Base-by-base conservation (phyloP, 495 filamentous ascomycete genomes). In the Hypoxylon fragiforme region DNA sequence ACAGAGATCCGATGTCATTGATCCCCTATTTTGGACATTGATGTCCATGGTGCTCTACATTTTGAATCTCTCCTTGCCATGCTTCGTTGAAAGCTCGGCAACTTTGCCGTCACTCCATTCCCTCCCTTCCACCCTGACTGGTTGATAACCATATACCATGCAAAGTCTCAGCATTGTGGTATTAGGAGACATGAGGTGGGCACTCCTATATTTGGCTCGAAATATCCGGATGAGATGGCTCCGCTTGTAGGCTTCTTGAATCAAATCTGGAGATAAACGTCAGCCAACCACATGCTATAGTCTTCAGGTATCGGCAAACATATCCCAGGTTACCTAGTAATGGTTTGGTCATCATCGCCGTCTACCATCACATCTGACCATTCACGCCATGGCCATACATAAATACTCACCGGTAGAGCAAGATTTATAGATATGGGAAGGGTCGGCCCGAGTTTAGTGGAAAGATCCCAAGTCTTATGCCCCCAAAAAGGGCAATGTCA, bases 371-470 rank as follows among this genome's bases (percentile, higher is more conserved):
- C 28, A 30, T 15, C 28, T 39, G 8, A 26, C 32, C 38, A 12
- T 9, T 32, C 16, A 6, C 32, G 8, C 20, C 40, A 21, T 31
- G 22, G 24, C 34, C 26, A 30, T 19, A 20, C 16, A 44, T 22
- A 36, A 44, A 37, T 38, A 36, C 34, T 28, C 19, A 30, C 34
- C 24, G 44, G 24, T 26, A 44, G 7, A 6, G 15, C 30, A 43
- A 32, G 22, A 11, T 42, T 26, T 40, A 43, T 43, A 46, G 43
- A 16, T 28, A 28, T 13, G 43, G 24, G 18, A 48, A 62, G 58
- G 52, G 22, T 55, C 58, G 52, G 58, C 26, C 58, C 58, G 58
- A 56, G 44, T 19, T 39, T 30, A 19, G 47, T 51, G 48, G 32
- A 9, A n/a, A 48, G 12, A 43, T 21, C 16, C 31, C 35, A 13